Evolutionary conservation across 768 basidiomycete genomes (phyloP).

Genomic region (Kwoniella dejecticola): DNA sequence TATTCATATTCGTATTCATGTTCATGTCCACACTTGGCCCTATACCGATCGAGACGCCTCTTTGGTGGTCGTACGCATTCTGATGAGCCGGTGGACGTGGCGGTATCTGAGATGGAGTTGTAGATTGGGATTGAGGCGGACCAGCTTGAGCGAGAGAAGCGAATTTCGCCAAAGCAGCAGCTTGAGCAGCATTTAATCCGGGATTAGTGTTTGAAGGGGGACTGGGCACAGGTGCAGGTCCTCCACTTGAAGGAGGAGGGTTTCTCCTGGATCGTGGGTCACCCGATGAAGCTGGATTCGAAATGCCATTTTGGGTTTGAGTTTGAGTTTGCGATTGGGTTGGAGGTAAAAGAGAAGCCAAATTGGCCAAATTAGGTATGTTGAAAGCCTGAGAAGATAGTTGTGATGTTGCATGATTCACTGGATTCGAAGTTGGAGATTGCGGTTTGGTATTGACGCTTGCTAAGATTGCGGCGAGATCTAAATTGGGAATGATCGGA

Average conservation of each 20-base stretch:
- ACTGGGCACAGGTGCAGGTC: too few relatives aligned
- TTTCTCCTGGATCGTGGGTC: neutral
- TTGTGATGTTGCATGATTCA: neutral
- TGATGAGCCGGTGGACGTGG: too few relatives aligned
- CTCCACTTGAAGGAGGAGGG: too few relatives aligned
- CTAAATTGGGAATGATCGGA: constrained; percentile 14
- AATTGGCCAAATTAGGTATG: constrained; percentile 22
- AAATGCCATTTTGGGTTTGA: constrained; percentile 11
- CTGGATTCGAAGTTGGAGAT: constrained; percentile 1
- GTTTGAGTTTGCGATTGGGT: too few relatives aligned
- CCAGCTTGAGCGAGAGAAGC: constrained; percentile 22
- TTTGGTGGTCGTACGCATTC: too few relatives aligned
- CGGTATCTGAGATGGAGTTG: neutral
- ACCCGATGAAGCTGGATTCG: constrained; percentile 2
- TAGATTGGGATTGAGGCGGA: constrained; percentile 1
- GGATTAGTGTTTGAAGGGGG: neutral
- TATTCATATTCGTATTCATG: constrained; percentile 3
- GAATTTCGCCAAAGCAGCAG: constrained; percentile 25
- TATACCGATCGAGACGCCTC: too few relatives aligned
- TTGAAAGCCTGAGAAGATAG: neutral
- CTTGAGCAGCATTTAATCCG: constrained; percentile 10
- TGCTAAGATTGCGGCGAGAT: constrained; percentile 43
- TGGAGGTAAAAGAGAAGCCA: constrained; percentile 21
- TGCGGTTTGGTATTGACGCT: constrained; percentile 20
- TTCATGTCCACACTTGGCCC: neutral